Evolutionary conservation across 768 basidiomycete genomes (phyloP).

Genomic region (Auricularia heimuer): DNA sequence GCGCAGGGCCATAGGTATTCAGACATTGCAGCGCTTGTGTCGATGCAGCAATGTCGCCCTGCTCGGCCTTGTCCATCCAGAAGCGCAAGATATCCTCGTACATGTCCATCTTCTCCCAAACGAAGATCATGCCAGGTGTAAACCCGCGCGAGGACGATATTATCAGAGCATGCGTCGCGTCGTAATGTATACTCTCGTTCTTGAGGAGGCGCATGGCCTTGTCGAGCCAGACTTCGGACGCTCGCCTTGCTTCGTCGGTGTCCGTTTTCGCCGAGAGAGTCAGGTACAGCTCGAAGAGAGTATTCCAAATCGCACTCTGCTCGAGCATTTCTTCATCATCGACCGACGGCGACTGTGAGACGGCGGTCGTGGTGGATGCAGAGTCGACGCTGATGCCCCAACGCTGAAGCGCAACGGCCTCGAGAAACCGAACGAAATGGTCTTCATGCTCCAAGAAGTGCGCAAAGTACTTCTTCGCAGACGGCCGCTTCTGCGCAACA

Average conservation of each 20-base stretch:
- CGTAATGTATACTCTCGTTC: conserved; percentile 56
- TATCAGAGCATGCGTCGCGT: conserved; percentile 87
- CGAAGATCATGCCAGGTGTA: conserved; percentile 72
- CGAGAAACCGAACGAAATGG: conserved; percentile 80
- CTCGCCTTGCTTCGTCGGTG: conserved; percentile 12
- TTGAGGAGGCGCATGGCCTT: conserved; percentile 70
- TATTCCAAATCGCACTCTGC: conserved; percentile 89
- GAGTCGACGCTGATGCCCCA: conserved; percentile 69
- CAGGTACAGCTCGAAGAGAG: conserved; percentile 86
- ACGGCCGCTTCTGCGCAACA: conserved; percentile 41
- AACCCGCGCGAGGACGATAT: conserved; percentile 81
- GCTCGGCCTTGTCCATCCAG: conserved; percentile 70
- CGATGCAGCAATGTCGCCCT: conserved; percentile 30
- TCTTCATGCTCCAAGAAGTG: conserved; percentile 86
- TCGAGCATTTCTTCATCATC: conserved; percentile 48
- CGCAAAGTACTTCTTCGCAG: conserved; percentile 81
- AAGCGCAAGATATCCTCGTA: conserved; percentile 90
- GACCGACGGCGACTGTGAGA: conserved; percentile 11
- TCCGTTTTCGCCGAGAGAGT: conserved; percentile 31
- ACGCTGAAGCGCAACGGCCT: conserved; percentile 67
- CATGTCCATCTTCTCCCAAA: conserved; percentile 95
- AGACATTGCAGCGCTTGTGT: conserved; percentile 64
- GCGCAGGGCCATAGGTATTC: conserved; percentile 57
- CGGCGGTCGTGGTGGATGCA: conserved; percentile 8
- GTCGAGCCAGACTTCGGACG: conserved; percentile 26